phyloP scores from a whole-genome alignment of 257 asterid genomes.

The Lycium barbarum region DNA sequence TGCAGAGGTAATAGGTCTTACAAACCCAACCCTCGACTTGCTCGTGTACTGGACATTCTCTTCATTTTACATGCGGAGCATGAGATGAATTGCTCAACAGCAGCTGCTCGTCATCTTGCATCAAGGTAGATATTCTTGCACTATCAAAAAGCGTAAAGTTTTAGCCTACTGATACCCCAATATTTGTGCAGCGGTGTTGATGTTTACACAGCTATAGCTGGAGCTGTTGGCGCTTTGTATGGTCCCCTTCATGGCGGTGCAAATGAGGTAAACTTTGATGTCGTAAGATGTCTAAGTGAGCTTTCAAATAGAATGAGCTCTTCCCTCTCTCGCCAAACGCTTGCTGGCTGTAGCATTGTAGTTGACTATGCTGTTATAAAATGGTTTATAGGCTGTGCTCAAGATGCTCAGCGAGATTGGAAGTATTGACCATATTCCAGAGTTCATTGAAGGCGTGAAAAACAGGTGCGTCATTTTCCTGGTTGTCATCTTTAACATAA shows the following conservation, averaged over 20 bases:
- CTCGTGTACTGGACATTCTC: slow-evolving; percentile 91
- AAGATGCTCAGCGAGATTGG: slow-evolving; percentile 98
- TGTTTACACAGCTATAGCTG: slow-evolving; percentile 96
- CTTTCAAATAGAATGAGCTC: not conserved
- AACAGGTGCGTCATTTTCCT: slow-evolving; percentile 58
- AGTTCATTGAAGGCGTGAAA: slow-evolving; percentile 94
- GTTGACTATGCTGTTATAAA: not conserved
- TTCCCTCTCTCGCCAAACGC: not conserved
- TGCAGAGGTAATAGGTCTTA: slow-evolving; percentile 93
- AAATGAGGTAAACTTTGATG: slow-evolving; percentile 71
- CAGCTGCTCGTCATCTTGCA: slow-evolving; percentile 98
- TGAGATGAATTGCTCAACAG: slow-evolving; percentile 99
- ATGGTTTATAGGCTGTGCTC: slow-evolving; percentile 80
- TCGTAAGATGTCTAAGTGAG: not conserved
- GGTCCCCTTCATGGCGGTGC: slow-evolving; percentile 99
- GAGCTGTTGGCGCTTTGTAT: slow-evolving; percentile 98
- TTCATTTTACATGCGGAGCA: slow-evolving; percentile 96
- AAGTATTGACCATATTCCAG: slow-evolving; percentile 81
- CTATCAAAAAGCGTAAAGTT: not conserved
- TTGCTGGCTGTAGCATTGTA: not conserved
- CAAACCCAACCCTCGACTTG: slow-evolving; percentile 93
- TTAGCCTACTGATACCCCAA: not conserved
- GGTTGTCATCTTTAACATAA: not conserved
- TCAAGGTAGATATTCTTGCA: slow-evolving; percentile 64
- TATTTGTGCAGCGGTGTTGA: slow-evolving; percentile 84